Conservation (phyloP, 331 rosid species). For the Rosa hybrid region DNA sequence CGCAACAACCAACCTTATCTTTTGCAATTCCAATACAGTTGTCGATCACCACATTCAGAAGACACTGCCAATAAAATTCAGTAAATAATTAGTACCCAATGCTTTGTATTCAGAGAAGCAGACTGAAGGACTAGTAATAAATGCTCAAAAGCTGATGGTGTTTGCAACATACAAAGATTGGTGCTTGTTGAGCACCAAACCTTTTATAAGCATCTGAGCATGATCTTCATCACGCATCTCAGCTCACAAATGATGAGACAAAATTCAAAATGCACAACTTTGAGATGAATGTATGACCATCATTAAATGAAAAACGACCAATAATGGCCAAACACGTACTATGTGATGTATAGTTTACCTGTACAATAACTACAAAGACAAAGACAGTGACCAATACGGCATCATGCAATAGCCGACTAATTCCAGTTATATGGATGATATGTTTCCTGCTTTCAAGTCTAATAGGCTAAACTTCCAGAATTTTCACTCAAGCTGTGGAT, state of each 20-base stretch:
- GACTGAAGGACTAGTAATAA: not conserved
- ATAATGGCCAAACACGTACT: not conserved
- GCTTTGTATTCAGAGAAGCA: not conserved
- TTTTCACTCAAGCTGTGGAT: not conserved
- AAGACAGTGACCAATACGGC: not conserved
- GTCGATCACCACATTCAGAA: conserved; percentile 41
- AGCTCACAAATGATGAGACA: not conserved
- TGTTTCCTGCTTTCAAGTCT: conserved; percentile 5
- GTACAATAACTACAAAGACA: not conserved
- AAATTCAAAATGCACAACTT: not conserved
- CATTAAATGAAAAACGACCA: not conserved
- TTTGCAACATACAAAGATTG: conserved; percentile 7
- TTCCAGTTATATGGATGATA: not conserved
- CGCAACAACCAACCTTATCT: conserved; percentile 62
- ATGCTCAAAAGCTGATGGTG: not conserved
- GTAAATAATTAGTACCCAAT: conserved; percentile 8
- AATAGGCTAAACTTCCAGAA: not conserved
- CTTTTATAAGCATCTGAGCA: not conserved
- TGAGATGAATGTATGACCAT: not conserved
- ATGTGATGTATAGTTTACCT: not conserved
- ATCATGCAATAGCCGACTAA: not conserved
- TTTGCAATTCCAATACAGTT: conserved; percentile 43
- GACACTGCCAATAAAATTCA: conserved; percentile 39
- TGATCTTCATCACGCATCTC: conserved; percentile 8
- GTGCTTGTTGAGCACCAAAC: conserved; percentile 1